A percentile compares a stretch with the other conserved stretches of the same genome.
phyloP scores from a whole-genome alignment of 768 basidiomycete species.

The Antrodiella citrinella region DNA sequence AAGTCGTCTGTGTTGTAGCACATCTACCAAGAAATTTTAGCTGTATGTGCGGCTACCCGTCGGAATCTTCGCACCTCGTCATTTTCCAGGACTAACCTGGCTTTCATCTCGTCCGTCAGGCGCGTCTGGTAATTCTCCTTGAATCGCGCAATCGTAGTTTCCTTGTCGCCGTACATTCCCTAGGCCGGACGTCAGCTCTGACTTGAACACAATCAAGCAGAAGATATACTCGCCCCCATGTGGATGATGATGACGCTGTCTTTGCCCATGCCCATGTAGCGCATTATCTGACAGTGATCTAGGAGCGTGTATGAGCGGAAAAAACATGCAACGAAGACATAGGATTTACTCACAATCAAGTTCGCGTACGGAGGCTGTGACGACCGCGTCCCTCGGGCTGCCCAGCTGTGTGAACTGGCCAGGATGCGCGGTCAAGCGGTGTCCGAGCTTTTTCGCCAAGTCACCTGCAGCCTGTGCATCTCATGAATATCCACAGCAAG shows the following conservation, averaged over 20 bases:
- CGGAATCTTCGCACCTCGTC: conserved; percentile 55
- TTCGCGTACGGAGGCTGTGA: conserved; percentile 71
- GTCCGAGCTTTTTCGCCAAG: conserved; percentile 36
- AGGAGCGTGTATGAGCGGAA: too few relatives aligned
- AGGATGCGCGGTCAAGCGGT: conserved; percentile 81
- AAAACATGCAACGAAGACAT: background rate
- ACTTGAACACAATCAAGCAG: conserved; percentile 12
- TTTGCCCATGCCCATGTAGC: conserved; percentile 71
- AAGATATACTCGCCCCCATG: conserved; percentile 50
- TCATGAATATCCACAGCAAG: too few relatives aligned
- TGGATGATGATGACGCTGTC: conserved; percentile 89
- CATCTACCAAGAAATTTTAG: conserved; percentile 50
- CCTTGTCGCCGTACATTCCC: conserved; percentile 81
- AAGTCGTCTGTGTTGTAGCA: conserved; percentile 89
- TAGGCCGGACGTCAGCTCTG: conserved; percentile 17
- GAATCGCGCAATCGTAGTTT: conserved; percentile 59
- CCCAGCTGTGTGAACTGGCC: conserved; percentile 84
- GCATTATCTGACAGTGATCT: conserved; percentile 83
- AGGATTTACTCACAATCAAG: conserved; percentile 52
- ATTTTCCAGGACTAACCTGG: conserved; percentile 84
- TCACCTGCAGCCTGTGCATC: conserved; percentile 27
- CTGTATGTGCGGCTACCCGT: background rate
- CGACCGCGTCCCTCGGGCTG: conserved; percentile 67
- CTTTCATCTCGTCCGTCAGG: conserved; percentile 58
- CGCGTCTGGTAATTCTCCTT: conserved; percentile 54